phyloP scores from a whole-genome alignment of 1,139 yeast species.

The Arxiozyma bovina region DNA sequence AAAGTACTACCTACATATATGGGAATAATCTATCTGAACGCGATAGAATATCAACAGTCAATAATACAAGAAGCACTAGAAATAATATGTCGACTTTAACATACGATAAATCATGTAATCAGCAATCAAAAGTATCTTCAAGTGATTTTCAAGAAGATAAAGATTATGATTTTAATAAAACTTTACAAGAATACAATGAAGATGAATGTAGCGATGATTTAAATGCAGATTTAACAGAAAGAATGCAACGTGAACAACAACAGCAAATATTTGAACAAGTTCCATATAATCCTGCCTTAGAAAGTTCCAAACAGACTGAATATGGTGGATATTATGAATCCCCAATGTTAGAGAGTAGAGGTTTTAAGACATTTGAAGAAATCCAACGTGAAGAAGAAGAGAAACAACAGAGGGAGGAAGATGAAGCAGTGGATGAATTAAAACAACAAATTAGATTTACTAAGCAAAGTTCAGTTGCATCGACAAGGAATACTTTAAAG shows the following conservation, averaged over 20 bases:
- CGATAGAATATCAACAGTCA: neutral
- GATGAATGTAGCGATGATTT: constrained; percentile 10
- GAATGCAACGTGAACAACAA: constrained; percentile 12
- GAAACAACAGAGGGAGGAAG: constrained; percentile 52
- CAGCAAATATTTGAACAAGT: constrained; percentile 5
- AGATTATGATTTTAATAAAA: constrained; percentile 22
- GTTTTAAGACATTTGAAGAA: constrained; percentile 30
- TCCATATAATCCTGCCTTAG: neutral
- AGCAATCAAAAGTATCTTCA: neutral
- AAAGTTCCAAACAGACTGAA: constrained; percentile 2
- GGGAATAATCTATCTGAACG: neutral
- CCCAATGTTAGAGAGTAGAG: constrained; percentile 11
- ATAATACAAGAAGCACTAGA: neutral
- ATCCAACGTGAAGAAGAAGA: constrained; percentile 37
- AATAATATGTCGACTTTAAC: neutral
- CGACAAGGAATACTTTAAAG: constrained; percentile 76
- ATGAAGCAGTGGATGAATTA: constrained; percentile 83
- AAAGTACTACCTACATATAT: neutral
- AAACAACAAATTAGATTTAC: constrained; percentile 78
- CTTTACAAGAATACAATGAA: constrained; percentile 10
- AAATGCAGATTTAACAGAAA: constrained; percentile 8
- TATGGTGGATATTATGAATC: constrained; percentile 19
- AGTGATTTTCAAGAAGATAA: constrained; percentile 3
- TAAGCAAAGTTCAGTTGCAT: constrained; percentile 78
- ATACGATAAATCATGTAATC: neutral